These are phyloP conservation scores for Plectranthus barbatus DNA, from an alignment of 257 asterid species.

Conservation along the genomic window DNA sequence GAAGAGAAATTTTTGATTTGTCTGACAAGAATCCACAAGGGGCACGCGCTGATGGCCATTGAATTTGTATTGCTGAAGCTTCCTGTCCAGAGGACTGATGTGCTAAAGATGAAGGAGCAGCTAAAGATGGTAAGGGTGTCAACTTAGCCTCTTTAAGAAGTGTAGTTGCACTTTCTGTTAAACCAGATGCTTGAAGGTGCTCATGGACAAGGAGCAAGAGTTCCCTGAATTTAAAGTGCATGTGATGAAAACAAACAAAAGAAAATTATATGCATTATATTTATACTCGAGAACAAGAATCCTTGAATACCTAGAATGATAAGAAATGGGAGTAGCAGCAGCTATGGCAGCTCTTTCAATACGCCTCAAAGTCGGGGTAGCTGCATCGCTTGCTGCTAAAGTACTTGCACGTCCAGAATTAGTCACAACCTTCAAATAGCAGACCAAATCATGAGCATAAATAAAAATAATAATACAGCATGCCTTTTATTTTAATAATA, in stretches of 20 bases:
- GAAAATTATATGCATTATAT: background rate
- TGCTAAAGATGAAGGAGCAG: constrained; percentile 75
- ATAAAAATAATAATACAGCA: background rate
- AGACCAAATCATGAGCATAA: background rate
- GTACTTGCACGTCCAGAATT: constrained; percentile 98
- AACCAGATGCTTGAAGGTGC: constrained; percentile 92
- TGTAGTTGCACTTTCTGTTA: constrained; percentile 54
- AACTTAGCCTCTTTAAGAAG: constrained; percentile 88
- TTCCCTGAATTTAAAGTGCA: constrained; percentile 52
- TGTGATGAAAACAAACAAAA: background rate
- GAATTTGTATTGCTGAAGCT: constrained; percentile 51
- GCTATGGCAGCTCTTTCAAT: constrained; percentile 99
- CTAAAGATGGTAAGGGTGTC: constrained; percentile 84
- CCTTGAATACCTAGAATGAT: constrained; percentile 64
- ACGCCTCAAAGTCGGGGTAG: constrained; percentile 95
- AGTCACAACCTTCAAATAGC: constrained; percentile 65
- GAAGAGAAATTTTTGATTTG: constrained; percentile 35
- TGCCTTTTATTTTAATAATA: background rate
- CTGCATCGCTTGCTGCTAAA: constrained; percentile 94
- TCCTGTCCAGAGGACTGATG: constrained; percentile 72
- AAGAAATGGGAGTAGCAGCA: constrained; percentile 97
- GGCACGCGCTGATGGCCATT: constrained; percentile 87
- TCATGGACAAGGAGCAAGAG: constrained; percentile 86
- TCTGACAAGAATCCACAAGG: constrained; percentile 64
- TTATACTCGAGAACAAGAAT: constrained; percentile 9